Evolutionary conservation across 2,329 filamentous ascomycete species (phyloP), one percentile per base, ranked within the genome.

Genomic region (Paramyrothecium roridum): DNA sequence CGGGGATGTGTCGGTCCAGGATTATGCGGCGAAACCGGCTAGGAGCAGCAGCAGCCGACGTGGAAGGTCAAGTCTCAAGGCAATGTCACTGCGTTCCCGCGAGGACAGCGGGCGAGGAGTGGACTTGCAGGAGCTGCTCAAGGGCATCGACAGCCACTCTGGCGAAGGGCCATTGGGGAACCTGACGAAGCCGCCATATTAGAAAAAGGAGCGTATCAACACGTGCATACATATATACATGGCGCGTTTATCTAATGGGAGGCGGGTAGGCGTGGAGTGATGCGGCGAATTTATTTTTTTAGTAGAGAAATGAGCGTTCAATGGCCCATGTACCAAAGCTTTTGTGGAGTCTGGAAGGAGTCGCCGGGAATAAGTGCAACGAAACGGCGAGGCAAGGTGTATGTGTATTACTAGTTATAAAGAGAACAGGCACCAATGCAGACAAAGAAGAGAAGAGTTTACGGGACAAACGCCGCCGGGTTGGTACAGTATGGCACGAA

Each of bases 101-200:
- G 67, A 70, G 20, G 70, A 69, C 34, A 67, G 63, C 53, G 52
- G 63, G 22, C 71, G 67, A 33, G 69, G 62, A 0, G 72, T 80
- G 69, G 79, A 82, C 59, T 65, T 83, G 55, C 72, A 79, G 56
- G 74, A 80, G 50, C 66, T 83, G 49, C 66, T 83, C 50, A 73
- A 73, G 58, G 78, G 78, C 11, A 82, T 83, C 59, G 79, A 82
- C 61, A 77, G 76, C 61, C 70, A 73, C 19, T 70, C 71, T 2
- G 76, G 73, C 21, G 80, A 82, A 63, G 71, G 73, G 43, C 73
- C 69, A 49, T 57, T 81, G 52, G 76, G 78, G 20, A 77, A 75
- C 43, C 66, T 80, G 22, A 75, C 75, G 47, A 73, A 72, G 63
- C 80, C 80, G 52, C 80, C 80, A 19, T 82, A 82, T 61, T 82